phyloP scores from a whole-genome alignment of 179 eudicot species.

The Dionaea muscipula region DNA sequence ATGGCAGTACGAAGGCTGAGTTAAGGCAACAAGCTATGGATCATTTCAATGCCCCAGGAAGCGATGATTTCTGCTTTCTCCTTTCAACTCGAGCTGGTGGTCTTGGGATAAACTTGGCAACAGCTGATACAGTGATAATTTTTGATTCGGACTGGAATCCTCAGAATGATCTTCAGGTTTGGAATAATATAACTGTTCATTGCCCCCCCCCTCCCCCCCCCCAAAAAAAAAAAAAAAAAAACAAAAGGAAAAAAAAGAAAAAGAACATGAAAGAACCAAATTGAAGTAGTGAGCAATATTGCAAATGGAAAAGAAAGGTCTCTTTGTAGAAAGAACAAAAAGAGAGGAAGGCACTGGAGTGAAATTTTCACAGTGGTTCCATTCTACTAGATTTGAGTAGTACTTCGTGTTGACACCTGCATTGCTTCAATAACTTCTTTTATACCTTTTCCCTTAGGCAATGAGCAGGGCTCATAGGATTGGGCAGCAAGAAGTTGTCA shows the following conservation, averaged over 20 bases:
- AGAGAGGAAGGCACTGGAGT: neutral
- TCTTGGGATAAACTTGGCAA: conserved; percentile 92
- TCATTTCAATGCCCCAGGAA: conserved; percentile 98
- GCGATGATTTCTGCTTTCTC: conserved; percentile 99
- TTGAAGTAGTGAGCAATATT: neutral
- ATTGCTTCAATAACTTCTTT: neutral
- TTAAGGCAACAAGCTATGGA: conserved; percentile 98
- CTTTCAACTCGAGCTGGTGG: conserved; percentile 99
- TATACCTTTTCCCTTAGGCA: conserved; percentile 34
- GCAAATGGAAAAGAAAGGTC: neutral
- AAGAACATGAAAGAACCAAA: too few relatives aligned
- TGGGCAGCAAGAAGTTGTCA: conserved; percentile 98
- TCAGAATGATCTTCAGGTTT: conserved; percentile 94
- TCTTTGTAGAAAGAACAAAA: neutral
- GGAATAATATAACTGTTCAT: neutral
- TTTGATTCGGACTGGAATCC: conserved; percentile 99
- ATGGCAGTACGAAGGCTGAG: conserved; percentile 98
- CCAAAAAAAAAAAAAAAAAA: neutral
- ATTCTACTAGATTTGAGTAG: too few relatives aligned
- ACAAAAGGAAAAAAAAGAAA: neutral
- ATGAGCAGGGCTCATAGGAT: conserved; percentile 99
- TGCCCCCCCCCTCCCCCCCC: neutral
- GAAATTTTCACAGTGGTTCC: neutral
- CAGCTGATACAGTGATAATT: conserved; percentile 96
- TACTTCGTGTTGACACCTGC: too few relatives aligned